These are phyloP conservation scores for Xerocomellus amylosporus DNA, from an alignment of 768 basidiomycete species.

Conservation along the genomic window DNA sequence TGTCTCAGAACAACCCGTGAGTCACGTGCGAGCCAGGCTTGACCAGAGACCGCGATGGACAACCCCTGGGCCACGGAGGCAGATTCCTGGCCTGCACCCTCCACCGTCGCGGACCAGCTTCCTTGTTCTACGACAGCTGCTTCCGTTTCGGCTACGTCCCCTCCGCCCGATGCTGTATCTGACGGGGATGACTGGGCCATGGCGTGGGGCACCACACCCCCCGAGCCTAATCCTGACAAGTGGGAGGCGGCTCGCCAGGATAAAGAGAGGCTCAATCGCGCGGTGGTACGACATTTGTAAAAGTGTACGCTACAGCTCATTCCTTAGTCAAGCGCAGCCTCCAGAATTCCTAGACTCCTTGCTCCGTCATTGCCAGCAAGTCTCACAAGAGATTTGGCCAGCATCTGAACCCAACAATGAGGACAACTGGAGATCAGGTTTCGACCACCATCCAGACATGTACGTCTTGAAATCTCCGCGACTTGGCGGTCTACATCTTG, in stretches of 20 bases:
- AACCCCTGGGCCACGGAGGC: conserved; percentile 67
- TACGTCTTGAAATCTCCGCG: conserved; percentile 36
- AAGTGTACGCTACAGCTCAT: conserved; percentile 15
- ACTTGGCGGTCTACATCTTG: not conserved
- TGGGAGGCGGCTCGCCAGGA: conserved; percentile 63
- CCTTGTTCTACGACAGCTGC: not conserved
- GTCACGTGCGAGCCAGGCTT: not conserved
- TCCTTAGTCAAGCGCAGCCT: conserved; percentile 45
- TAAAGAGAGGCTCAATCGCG: conserved; percentile 57
- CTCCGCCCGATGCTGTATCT: not conserved
- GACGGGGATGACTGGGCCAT: conserved; percentile 36
- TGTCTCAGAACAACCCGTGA: not conserved
- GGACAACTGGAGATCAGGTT: conserved; percentile 38
- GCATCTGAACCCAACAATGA: conserved; percentile 25
- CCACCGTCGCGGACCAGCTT: no score
- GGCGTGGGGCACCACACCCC: conserved; percentile 37
- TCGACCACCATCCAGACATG: conserved; percentile 57
- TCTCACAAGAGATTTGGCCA: conserved; percentile 56
- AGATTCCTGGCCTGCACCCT: not conserved
- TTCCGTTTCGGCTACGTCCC: not conserved
- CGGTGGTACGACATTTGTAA: conserved; percentile 52
- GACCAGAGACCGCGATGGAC: conserved; percentile 46
- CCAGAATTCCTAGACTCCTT: conserved; percentile 63
- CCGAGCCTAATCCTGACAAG: conserved; percentile 24
- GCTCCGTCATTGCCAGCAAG: conserved; percentile 49